Conservation (phyloP, 2,329 filamentous ascomycete genomes). For the Diaporthe caulivora region DNA sequence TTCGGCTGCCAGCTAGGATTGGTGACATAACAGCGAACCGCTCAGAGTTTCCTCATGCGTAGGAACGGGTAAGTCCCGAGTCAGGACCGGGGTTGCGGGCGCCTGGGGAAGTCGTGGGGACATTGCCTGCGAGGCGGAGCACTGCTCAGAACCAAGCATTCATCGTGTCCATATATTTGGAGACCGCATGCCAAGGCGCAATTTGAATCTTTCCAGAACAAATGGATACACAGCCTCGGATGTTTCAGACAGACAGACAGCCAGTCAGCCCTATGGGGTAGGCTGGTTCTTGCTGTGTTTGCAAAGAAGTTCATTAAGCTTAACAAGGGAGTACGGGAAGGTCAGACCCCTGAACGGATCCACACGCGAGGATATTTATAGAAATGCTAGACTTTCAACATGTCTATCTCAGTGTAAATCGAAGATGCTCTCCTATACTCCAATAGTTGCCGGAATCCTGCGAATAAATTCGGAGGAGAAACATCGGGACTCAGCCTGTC, state of each 20-base stretch:
- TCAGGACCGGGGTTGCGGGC: not conserved
- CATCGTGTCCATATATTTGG: not conserved
- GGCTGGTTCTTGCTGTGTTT: not conserved
- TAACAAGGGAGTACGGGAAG: not conserved
- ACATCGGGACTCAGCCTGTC: not conserved
- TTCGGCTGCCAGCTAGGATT: not conserved
- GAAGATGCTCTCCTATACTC: not conserved
- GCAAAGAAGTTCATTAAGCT: not conserved
- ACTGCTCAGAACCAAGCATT: not conserved
- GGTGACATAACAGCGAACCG: not conserved
- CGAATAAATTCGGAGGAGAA: not conserved
- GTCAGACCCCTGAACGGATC: not conserved
- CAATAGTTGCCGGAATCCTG: not conserved
- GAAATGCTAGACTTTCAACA: not conserved
- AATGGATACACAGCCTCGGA: not conserved
- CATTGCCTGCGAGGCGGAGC: conserved; percentile 5
- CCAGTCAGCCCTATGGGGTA: not conserved
- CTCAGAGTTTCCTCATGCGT: not conserved
- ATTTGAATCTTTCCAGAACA: not conserved
- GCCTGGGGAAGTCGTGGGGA: not conserved
- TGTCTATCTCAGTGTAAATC: not conserved
- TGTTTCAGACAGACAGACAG: not conserved
- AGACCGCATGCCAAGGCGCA: not conserved
- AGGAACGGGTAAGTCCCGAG: conserved; percentile 15
- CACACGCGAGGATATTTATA: not conserved